These are phyloP conservation scores for Podaxis rugospora DNA, from an alignment of 768 basidiomycete species.

Conservation along the genomic window DNA sequence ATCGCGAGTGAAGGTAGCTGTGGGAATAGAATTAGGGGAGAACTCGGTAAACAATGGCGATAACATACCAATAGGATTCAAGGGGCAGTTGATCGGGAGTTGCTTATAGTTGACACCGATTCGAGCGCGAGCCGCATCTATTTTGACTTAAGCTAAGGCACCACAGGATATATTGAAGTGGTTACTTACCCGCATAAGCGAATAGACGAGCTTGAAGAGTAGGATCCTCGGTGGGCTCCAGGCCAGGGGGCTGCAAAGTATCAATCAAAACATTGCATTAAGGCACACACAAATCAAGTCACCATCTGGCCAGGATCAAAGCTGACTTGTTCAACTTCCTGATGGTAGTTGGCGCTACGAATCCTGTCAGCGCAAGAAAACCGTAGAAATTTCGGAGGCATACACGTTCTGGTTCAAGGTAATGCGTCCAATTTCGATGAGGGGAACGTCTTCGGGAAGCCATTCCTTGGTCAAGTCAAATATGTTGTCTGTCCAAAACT, in stretches of 20 bases:
- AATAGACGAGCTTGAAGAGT: slow-evolving; percentile 56
- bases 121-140: slow-evolving; percentile 36
- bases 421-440: slow-evolving; percentile 32
- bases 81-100: slow-evolving; percentile 34
- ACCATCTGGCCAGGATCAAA: slow-evolving; percentile 50
- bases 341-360: slow-evolving; percentile 18
- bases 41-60: background rate
- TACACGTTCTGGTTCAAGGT: slow-evolving; percentile 34
- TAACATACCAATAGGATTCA: slow-evolving; percentile 30
- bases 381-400: slow-evolving; percentile 1
- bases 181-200: slow-evolving; percentile 42
- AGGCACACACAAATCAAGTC: slow-evolving; percentile 2
- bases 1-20: slow-evolving; percentile 36
- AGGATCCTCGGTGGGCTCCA: slow-evolving; percentile 52
- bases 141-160: background rate
- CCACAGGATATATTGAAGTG: background rate
- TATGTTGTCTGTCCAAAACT: slow-evolving; percentile 36
- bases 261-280: background rate
- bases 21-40: background rate
- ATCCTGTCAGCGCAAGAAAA: background rate
- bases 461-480: slow-evolving; percentile 47
- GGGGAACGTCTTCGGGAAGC: slow-evolving; percentile 28
- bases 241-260: slow-evolving; percentile 19
- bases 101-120: slow-evolving; percentile 34
- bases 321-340: slow-evolving; percentile 38